Conservation (phyloP, 2,329 filamentous ascomycete species). For the Akanthomyces dipterigenus region DNA sequence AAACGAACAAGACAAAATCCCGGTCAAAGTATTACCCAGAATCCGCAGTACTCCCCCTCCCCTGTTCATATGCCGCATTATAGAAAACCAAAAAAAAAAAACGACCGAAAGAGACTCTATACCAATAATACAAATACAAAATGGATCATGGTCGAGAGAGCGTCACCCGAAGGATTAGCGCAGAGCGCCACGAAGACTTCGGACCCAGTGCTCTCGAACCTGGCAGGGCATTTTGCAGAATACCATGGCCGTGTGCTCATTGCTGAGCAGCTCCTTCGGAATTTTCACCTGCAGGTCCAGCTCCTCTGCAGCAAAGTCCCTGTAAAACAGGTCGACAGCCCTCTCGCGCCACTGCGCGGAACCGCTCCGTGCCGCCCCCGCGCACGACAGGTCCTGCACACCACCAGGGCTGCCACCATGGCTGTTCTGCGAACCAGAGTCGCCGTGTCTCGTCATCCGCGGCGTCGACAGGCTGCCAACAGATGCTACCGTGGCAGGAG, state of each 20-base stretch:
- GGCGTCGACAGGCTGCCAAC: not conserved
- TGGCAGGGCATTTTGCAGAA: constrained; percentile 54
- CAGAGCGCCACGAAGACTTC: constrained; percentile 41
- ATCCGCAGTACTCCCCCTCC: constrained; percentile 2
- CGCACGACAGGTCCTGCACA: constrained; percentile 33
- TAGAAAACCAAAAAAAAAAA: not conserved
- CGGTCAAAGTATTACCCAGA: not conserved
- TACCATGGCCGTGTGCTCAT: constrained; percentile 54
- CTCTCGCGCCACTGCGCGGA: constrained; percentile 48
- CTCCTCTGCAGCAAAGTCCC: constrained; percentile 51
- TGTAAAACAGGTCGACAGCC: constrained; percentile 53
- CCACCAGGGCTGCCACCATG: constrained; percentile 12
- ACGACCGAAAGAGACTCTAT: not conserved
- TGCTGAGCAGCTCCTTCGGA: constrained; percentile 50
- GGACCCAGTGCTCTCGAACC: constrained; percentile 51
- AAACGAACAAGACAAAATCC: not conserved
- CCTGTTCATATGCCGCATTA: not conserved
- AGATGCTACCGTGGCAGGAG: not conserved
- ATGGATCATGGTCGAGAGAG: not conserved
- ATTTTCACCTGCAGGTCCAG: constrained; percentile 53
- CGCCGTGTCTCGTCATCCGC: not conserved
- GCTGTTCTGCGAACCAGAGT: not conserved
- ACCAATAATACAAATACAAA: constrained; percentile 10
- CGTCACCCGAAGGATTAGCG: not conserved
- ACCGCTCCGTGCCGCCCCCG: constrained; percentile 30